Evolutionary conservation across 306 rosid genomes (phyloP).

Genomic region (Castanopsis chinensis): DNA sequence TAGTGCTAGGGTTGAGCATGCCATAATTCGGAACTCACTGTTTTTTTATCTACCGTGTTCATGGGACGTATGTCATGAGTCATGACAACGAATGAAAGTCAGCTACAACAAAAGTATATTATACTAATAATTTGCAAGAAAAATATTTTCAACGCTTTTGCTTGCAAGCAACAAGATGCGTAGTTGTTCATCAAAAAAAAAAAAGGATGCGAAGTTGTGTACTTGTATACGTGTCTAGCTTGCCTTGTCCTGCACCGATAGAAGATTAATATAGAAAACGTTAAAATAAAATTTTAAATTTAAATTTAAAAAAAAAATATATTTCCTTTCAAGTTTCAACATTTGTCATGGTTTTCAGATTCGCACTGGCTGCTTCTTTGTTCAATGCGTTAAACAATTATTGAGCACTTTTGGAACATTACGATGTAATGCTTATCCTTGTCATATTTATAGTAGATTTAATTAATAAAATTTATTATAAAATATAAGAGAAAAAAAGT

Average conservation of each 20-base stretch:
- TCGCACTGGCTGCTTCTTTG: background rate
- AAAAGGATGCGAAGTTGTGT: too few relatives aligned
- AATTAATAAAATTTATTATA: too few relatives aligned
- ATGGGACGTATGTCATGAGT: too few relatives aligned
- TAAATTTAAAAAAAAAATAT: background rate
- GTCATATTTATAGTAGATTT: too few relatives aligned
- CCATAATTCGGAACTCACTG: too few relatives aligned
- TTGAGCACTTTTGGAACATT: rapidly evolving
- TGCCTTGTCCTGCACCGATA: background rate
- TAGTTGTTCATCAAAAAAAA: too few relatives aligned
- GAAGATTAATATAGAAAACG: background rate
- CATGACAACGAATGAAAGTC: too few relatives aligned
- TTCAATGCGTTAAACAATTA: background rate
- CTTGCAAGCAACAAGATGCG: background rate
- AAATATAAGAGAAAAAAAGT: too few relatives aligned
- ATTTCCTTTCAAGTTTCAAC: background rate
- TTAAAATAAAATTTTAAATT: too few relatives aligned
- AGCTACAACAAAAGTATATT: background rate
- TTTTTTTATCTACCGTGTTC: too few relatives aligned
- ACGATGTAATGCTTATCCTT: too few relatives aligned
- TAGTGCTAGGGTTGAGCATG: too few relatives aligned
- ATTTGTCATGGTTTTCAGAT: background rate
- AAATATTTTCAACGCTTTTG: background rate
- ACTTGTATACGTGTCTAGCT: background rate
- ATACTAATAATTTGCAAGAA: background rate